phyloP scores from a whole-genome alignment of 2,329 filamentous ascomycete genomes.

The Trichoderma polysporum region DNA sequence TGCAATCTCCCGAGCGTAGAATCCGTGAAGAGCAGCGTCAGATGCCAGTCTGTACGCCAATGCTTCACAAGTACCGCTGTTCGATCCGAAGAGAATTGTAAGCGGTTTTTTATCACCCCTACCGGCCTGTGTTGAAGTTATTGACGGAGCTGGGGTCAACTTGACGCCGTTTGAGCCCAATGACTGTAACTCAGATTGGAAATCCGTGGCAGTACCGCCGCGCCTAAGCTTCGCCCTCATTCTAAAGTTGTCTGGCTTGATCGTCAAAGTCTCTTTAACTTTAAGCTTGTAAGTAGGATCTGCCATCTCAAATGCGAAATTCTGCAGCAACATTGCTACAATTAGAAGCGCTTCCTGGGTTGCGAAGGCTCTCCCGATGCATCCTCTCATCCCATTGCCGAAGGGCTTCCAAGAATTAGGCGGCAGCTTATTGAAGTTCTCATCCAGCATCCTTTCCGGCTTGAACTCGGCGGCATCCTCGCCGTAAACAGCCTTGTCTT shows the following conservation, averaged over 20 bases:
- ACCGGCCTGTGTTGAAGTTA: background rate
- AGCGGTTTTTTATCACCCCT: conserved; percentile 38
- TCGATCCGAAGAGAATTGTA: conserved; percentile 67
- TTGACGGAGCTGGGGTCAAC: background rate
- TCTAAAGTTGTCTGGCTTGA: conserved; percentile 60
- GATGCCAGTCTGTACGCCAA: conserved; percentile 60
- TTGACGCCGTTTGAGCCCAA: background rate
- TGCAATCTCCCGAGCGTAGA: conserved; percentile 48
- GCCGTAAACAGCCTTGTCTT: conserved; percentile 57
- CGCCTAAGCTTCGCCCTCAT: conserved; percentile 56
- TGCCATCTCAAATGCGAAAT: conserved; percentile 62
- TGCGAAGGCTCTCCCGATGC: conserved; percentile 54
- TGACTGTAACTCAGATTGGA: conserved; percentile 33
- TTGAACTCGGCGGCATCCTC: conserved; percentile 56
- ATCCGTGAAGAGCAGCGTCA: conserved; percentile 56
- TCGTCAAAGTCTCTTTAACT: conserved; percentile 55
- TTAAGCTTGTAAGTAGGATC: conserved; percentile 56
- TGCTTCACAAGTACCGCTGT: conserved; percentile 67
- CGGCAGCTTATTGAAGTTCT: conserved; percentile 42
- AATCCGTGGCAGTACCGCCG: conserved; percentile 36
- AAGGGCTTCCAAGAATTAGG: conserved; percentile 51
- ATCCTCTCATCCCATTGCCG: conserved; percentile 52
- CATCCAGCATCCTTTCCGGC: conserved; percentile 63
- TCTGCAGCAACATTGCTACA: conserved; percentile 60
- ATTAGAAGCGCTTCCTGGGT: conserved; percentile 50